Evolutionary conservation across 2,329 filamentous ascomycete genomes (phyloP).

Genomic region (Aspergillus floridensis): DNA sequence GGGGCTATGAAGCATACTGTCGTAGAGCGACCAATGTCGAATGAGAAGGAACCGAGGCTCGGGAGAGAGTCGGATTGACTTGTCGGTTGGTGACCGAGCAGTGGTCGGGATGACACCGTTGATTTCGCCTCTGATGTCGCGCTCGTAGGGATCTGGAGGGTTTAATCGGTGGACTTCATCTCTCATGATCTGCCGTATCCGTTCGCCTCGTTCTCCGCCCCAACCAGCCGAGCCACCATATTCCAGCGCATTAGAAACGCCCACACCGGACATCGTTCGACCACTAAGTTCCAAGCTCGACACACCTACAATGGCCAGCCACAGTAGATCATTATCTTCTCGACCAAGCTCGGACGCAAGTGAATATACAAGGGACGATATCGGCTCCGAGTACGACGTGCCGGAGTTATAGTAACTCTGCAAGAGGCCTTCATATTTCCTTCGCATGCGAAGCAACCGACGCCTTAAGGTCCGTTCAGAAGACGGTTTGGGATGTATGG

Average conservation of each 20-base stretch:
- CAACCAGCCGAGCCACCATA: conserved; percentile 63
- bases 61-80: conserved; percentile 84
- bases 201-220: conserved; percentile 77
- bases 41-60: conserved; percentile 92
- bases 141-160: conserved; percentile 63
- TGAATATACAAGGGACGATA: conserved; percentile 91
- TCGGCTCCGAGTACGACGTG: conserved; percentile 88
- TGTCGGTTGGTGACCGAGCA: conserved; percentile 84
- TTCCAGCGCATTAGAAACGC: conserved; percentile 57
- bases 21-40: conserved; percentile 94
- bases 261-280: conserved; percentile 75
- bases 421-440: conserved; percentile 73
- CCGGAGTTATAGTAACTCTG: conserved; percentile 82
- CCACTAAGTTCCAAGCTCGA: conserved; percentile 92
- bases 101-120: conserved; percentile 85
- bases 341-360: conserved; percentile 90
- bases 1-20: conserved; percentile 96
- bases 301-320: conserved; percentile 91
- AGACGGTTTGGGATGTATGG: conserved; percentile 53
- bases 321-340: conserved; percentile 94
- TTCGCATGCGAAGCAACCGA: conserved; percentile 70
- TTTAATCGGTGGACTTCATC: conserved; percentile 95
- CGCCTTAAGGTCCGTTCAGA: conserved; percentile 71
- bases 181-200: conserved; percentile 78
- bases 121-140: conserved; percentile 63